Base-by-base conservation (phyloP, 2,329 filamentous ascomycete genomes). In the Fusarium tupiense region DNA sequence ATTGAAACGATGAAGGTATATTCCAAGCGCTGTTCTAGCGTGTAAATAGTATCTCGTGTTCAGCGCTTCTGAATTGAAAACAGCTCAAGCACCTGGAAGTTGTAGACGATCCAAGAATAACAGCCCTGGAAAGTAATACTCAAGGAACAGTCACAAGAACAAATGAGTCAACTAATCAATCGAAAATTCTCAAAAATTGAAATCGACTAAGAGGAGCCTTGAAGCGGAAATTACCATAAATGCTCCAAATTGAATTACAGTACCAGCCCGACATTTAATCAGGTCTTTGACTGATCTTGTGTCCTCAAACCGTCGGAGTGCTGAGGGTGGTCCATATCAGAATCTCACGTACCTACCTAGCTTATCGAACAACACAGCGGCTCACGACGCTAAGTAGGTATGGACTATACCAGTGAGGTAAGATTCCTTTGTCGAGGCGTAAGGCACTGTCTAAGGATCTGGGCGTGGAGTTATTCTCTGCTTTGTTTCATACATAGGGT, bases 381-480 rank as follows among this genome's bases (percentile, higher is more conserved):
- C 19, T 47, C 24, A 35, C 40, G 43, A 35, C 29, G 50, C 53
- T 46, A 43, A 40, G 37, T 56, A 50, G 35, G 37, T 50, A 38
- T 29, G 29, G 47, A 56, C 24, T 22, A 43, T 67, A 40, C 38
- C 46, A 63, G 43, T 31, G 53, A 62, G 37, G 52, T 63, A 53
- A 52, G 68, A 53, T 74, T 40, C 43, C 49, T 60, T 57, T 46
- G 41, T 56, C 35, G 47, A 59, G 52, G 56, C 47, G 53, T 52
- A 61, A 72, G 63, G 24, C 63, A 57, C 50, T 38, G 46, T 59
- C 43, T 40, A 58, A 31, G 37, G 41, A 52, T 63, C 22, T 33
- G 50, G 31, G 56, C 46, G 38, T 47, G 64, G 41, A 56, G 38
- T 57, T 72, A 61, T 72, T 69, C 68, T 52, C 52, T 47, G 38